phyloP scores from a whole-genome alignment of 257 asterid genomes.

The Solanum clarkiae region DNA sequence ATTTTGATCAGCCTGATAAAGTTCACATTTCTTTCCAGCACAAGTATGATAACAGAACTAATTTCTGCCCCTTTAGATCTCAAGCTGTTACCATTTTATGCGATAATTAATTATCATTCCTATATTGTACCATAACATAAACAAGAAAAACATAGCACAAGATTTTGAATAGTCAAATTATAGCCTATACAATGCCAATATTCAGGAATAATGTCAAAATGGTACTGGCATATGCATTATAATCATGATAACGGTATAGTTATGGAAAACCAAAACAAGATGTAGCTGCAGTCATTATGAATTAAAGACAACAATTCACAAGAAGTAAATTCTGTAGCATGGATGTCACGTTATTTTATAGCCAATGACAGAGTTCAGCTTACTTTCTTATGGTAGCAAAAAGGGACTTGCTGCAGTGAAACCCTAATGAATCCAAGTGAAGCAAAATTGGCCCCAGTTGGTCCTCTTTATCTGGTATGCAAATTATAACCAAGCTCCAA shows the following conservation, averaged over 20 bases:
- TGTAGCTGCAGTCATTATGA: neutral
- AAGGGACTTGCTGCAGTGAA: constrained; percentile 53
- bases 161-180: neutral
- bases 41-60: neutral
- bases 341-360: neutral
- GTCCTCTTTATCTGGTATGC: constrained; percentile 72
- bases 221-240: neutral
- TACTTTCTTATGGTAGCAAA: constrained; percentile 61
- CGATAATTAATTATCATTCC: neutral
- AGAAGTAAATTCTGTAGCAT: neutral
- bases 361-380: neutral
- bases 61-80: neutral
- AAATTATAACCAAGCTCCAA: constrained; percentile 94
- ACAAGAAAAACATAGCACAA: neutral
- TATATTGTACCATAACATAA: neutral
- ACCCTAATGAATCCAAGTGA: constrained; percentile 86
- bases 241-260: neutral
- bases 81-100: neutral
- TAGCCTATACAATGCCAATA: neutral
- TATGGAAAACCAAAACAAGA: neutral
- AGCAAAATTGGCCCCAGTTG: constrained; percentile 55
- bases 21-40: neutral
- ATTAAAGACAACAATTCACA: neutral
- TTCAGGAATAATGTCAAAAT: neutral
- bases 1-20: neutral